Evolutionary conservation across 148 eudicot species (phyloP).

Genomic region (Cornus florida): DNA sequence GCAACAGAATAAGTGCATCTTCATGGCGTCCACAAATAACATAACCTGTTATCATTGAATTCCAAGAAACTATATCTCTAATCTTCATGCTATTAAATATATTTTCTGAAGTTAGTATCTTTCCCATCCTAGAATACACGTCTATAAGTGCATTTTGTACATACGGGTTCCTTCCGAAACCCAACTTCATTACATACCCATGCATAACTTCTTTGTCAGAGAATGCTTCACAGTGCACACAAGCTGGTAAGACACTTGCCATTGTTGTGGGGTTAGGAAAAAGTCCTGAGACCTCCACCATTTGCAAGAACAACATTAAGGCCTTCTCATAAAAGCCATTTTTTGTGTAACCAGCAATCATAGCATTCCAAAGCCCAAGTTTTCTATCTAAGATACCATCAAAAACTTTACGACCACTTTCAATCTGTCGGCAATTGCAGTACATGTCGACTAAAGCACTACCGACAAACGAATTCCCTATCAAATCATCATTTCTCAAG

Average conservation of each 20-base stretch:
- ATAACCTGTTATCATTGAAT: slow-evolving; percentile 81
- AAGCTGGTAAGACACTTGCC: slow-evolving; percentile 82
- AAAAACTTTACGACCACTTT: too few relatives aligned
- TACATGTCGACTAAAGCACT: slow-evolving; percentile 93
- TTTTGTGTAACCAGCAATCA: slow-evolving; percentile 91
- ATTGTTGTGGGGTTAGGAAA: too few relatives aligned
- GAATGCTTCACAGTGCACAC: slow-evolving; percentile 62
- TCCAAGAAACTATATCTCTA: slow-evolving; percentile 82
- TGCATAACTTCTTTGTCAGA: slow-evolving; percentile 63
- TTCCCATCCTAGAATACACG: slow-evolving; percentile 82
- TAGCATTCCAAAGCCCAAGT: slow-evolving; percentile 81
- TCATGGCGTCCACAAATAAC: slow-evolving; percentile 67
- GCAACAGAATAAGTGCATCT: slow-evolving; percentile 62
- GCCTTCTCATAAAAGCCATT: too few relatives aligned
- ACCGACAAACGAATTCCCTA: slow-evolving; percentile 64
- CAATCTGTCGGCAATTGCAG: slow-evolving; percentile 71
- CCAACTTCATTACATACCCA: slow-evolving; percentile 72
- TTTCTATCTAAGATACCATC: too few relatives aligned
- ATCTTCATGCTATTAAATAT: slow-evolving; percentile 64
- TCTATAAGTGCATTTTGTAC: slow-evolving; percentile 86
- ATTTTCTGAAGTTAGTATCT: slow-evolving; percentile 43
- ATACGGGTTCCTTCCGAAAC: slow-evolving; percentile 51
- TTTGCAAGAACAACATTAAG: too few relatives aligned
- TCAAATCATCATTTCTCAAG: slow-evolving; percentile 47
- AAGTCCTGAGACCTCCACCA: too few relatives aligned